Evolutionary conservation across 1,284 basidiomycete species (phyloP), one percentile per base, ranked within the genome.

Genomic region (Blastosporella zonata): DNA sequence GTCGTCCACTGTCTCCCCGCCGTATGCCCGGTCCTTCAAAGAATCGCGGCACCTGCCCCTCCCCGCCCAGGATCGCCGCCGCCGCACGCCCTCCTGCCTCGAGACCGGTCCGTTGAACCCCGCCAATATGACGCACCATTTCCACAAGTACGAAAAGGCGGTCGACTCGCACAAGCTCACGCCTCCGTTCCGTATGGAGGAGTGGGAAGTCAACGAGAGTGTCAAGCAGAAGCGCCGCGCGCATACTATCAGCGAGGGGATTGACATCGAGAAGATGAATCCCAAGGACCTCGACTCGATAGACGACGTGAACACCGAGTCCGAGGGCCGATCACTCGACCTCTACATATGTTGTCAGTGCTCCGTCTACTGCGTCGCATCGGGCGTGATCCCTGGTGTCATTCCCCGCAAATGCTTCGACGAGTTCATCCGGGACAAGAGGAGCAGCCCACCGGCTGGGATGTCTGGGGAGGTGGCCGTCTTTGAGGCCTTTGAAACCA

Each of bases 331-430:
- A 50, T 62, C 86, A 20, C 66, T 91, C 31, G 87, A 90, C 63
- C 70, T 90, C 23, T 90, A 87, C 59, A 69, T 90, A 37, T 91
- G 88, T 62, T 91, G 89, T 59, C 88, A 90, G 59, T 91, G 89
- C 64, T 81, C 79, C 18, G 67, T 84, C 52, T 87, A 85, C 60
- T 80, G 82, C 53, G 70, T 88, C 37, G 82, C 78, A 2, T 87
- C 85, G 13, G 74, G 75, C 22, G 67, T 84, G 42, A 81, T 90
- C 37, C 80, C 87, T 28, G 86, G 86, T 6, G 79, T 90, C 23
- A 73, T 91, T 50, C 79, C 84, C 9, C 63, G 68, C 34, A 75
- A 75, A 49, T 66, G 75, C 43, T 66, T 74, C 56, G 70, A 75
- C 29, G 71, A 72, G 49, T 73, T 74, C 43, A 56, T 71, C 6